phyloP scores from a whole-genome alignment of 345 rosid species.

The Gossypium rotundifolium region DNA sequence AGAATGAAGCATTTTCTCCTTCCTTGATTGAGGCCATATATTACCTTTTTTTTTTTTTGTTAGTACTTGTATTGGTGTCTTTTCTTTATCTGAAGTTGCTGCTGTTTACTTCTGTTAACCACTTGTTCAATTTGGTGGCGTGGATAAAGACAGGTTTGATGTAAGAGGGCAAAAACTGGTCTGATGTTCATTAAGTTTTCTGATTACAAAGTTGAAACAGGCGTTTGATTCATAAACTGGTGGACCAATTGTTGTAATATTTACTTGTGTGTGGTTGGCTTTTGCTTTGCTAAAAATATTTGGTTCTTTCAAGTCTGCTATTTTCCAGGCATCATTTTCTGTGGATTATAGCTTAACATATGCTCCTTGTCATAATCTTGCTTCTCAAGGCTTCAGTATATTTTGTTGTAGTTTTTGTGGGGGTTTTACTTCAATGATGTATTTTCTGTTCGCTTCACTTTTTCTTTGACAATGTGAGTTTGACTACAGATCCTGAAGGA shows the following conservation, averaged over 20 bases:
- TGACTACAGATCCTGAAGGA: conserved; percentile 82
- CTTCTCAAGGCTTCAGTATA: not conserved
- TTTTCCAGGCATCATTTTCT: not conserved
- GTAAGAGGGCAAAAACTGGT: not conserved
- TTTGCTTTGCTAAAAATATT: not conserved
- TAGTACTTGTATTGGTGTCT: not conserved
- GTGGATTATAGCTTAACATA: not conserved
- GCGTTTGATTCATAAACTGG: not conserved
- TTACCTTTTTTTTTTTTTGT: not conserved
- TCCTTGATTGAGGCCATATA: not conserved
- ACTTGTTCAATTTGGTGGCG: not conserved
- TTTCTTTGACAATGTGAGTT: conserved; percentile 13
- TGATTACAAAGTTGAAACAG: not conserved
- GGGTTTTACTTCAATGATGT: not conserved
- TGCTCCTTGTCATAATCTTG: not conserved
- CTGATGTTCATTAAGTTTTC: not conserved
- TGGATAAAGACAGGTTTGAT: not conserved
- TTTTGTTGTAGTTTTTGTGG: not conserved
- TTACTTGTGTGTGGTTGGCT: not conserved
- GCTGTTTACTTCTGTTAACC: not conserved
- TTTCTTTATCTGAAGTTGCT: not conserved
- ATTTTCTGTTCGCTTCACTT: not conserved
- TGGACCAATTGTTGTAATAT: not conserved
- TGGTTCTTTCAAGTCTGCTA: not conserved
- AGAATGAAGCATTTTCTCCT: not conserved